Conservation (phyloP, 2,329 filamentous ascomycete genomes). For the Aspergillus jensenii region DNA sequence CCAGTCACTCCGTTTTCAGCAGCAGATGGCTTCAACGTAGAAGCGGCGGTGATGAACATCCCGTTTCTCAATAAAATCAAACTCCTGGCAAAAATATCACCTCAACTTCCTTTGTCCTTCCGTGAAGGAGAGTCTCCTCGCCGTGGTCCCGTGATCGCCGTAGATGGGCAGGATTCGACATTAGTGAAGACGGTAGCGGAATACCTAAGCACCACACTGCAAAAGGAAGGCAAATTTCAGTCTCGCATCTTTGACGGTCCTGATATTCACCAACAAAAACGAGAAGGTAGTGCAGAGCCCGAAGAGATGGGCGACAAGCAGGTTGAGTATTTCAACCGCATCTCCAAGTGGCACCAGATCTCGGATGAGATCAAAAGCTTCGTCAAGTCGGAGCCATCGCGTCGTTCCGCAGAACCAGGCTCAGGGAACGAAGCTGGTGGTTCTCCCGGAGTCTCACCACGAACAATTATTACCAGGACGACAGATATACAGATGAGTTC, state of each 20-base stretch:
- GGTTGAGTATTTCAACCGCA: constrained; percentile 64
- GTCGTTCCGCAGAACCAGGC: constrained; percentile 14
- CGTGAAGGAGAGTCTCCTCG: constrained; percentile 34
- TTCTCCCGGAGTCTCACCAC: constrained; percentile 29
- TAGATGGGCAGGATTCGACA: constrained; percentile 71
- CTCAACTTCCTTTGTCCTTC: constrained; percentile 54
- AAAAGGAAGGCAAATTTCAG: constrained; percentile 52
- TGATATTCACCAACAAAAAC: constrained; percentile 23
- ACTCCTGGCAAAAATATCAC: constrained; percentile 72
- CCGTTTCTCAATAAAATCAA: constrained; percentile 74
- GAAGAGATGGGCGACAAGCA: constrained; percentile 47
- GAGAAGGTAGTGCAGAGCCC: constrained; percentile 20
- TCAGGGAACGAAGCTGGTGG: constrained; percentile 20
- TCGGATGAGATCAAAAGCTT: constrained; percentile 68
- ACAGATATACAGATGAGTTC: constrained; percentile 31
- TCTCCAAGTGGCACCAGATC: constrained; percentile 72
- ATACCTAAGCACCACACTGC: constrained; percentile 58
- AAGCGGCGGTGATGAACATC: constrained; percentile 74
- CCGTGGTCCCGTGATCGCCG: constrained; percentile 76
- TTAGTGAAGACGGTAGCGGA: constrained; percentile 66
- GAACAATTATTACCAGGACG: constrained; percentile 33
- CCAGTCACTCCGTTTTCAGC: constrained; percentile 29
- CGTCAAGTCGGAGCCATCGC: constrained; percentile 43
- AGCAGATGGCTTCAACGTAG: constrained; percentile 51
- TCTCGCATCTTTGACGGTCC: constrained; percentile 53